phyloP scores from a whole-genome alignment of 441 rosid species.

The Eutrema salsugineum region DNA sequence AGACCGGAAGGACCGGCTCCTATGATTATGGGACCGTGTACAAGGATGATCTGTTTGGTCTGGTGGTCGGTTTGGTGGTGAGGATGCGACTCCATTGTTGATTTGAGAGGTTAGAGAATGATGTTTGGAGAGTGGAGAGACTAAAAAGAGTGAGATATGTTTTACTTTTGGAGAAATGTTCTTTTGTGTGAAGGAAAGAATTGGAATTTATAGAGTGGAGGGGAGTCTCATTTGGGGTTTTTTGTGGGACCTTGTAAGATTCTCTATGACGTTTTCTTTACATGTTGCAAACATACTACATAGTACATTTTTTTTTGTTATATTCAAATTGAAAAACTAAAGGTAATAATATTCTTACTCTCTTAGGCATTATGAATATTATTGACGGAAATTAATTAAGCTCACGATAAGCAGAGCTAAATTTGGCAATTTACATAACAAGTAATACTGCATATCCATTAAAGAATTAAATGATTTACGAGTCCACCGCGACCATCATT shows the following conservation, averaged over 20 bases:
- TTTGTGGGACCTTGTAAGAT: constrained; percentile 26
- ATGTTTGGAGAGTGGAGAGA: constrained; percentile 1
- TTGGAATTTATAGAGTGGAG: constrained; percentile 19
- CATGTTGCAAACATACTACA: constrained; percentile 3
- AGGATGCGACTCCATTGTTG: constrained; percentile 16
- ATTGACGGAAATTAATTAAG: not conserved
- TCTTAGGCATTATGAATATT: not conserved
- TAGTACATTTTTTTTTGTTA: not conserved
- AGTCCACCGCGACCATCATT: constrained; percentile 2
- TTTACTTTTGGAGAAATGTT: constrained; percentile 32
- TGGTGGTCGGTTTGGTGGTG: not conserved
- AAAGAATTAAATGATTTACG: not conserved
- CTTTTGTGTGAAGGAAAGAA: not conserved
- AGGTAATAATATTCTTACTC: not conserved
- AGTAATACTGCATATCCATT: not conserved
- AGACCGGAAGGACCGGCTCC: constrained; percentile 98
- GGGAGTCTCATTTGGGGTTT: not conserved
- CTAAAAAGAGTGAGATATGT: constrained; percentile 16
- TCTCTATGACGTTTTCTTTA: constrained; percentile 17
- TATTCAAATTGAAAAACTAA: not conserved
- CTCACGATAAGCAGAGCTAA: not conserved
- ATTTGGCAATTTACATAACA: not conserved
- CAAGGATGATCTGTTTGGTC: constrained; percentile 21
- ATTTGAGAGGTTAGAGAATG: not conserved
- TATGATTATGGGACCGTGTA: constrained; percentile 63